Conservation (phyloP, 805 yeast genomes). For the Henningerozyma blattae region DNA sequence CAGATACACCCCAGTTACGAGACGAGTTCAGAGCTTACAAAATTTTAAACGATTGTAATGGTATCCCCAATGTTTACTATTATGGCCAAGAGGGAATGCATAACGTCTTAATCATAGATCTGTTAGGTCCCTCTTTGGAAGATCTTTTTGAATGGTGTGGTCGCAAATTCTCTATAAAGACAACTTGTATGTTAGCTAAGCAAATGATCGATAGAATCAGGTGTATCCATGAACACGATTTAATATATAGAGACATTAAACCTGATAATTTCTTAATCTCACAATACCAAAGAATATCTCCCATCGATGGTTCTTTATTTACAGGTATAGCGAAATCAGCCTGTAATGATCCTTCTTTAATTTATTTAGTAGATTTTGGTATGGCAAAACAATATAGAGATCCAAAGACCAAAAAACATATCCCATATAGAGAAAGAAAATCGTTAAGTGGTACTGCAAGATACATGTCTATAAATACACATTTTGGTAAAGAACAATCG, state of each 20-base stretch:
- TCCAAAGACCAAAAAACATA: constrained; percentile 68
- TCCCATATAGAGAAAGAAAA: constrained; percentile 71
- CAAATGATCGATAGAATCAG: constrained; percentile 88
- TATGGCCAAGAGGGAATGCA: constrained; percentile 98
- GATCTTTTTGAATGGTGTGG: constrained; percentile 99
- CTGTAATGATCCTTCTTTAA: constrained; percentile 47
- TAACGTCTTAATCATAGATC: constrained; percentile 86
- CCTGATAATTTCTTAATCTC: constrained; percentile 88
- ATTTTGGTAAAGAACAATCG: constrained; percentile 72
- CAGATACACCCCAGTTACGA: constrained; percentile 94
- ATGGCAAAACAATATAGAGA: constrained; percentile 82
- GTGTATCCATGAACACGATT: constrained; percentile 76
- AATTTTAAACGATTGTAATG: constrained; percentile 66
- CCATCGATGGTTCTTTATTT: constrained; percentile 8
- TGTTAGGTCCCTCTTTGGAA: constrained; percentile 90
- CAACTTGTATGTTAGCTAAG: constrained; percentile 86
- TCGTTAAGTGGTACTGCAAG: constrained; percentile 78
- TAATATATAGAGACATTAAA: constrained; percentile 92
- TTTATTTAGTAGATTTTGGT: constrained; percentile 72
- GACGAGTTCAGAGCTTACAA: constrained; percentile 96
- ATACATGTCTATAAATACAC: constrained; percentile 83
- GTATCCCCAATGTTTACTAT: constrained; percentile 94
- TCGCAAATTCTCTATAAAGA: constrained; percentile 72
- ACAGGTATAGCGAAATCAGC: constrained; percentile 39
- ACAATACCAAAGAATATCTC: constrained; percentile 18